Evolutionary conservation across 768 basidiomycete genomes (phyloP).

Genomic region (Phylloporus sp.): DNA sequence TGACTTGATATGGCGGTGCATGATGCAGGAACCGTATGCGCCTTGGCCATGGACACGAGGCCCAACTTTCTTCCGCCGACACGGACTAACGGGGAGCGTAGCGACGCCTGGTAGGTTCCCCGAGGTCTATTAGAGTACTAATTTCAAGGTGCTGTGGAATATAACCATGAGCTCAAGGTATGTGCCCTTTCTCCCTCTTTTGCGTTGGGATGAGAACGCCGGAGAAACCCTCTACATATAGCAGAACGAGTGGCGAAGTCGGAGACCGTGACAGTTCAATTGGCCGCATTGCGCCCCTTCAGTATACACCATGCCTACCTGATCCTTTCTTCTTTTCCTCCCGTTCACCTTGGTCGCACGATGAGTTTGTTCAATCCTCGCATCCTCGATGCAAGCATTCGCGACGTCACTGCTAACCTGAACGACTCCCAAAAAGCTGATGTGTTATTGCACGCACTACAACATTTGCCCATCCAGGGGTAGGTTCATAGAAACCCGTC

Average conservation of each 20-base stretch:
- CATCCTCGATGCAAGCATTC: constrained; percentile 73
- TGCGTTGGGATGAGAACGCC: constrained; percentile 3
- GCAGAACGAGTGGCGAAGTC: background rate
- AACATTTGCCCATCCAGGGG: constrained; percentile 71
- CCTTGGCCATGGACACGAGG: background rate
- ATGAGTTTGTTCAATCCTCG: constrained; percentile 74
- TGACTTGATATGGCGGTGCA: too few species aligned
- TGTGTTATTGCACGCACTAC: constrained; percentile 75
- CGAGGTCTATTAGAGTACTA: too few species aligned
- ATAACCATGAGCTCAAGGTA: too few species aligned
- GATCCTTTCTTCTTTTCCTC: background rate
- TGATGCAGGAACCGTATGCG: background rate
- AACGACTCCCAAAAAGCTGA: constrained; percentile 66
- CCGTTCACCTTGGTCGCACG: background rate
- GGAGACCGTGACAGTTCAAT: constrained; percentile 6
- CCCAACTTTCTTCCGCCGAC: too few species aligned
- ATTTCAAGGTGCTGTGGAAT: too few species aligned
- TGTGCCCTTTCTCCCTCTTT: background rate
- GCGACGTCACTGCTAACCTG: constrained; percentile 56
- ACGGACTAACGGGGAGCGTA: too few species aligned
- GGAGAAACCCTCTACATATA: constrained; percentile 7
- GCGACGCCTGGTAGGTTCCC: too few species aligned
- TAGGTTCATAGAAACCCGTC: constrained; percentile 29
- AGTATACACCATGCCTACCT: background rate
- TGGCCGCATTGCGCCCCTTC: constrained; percentile 18